Conservation (phyloP, 441 rosid genomes). For the Rhodomyrtus psidioides region DNA sequence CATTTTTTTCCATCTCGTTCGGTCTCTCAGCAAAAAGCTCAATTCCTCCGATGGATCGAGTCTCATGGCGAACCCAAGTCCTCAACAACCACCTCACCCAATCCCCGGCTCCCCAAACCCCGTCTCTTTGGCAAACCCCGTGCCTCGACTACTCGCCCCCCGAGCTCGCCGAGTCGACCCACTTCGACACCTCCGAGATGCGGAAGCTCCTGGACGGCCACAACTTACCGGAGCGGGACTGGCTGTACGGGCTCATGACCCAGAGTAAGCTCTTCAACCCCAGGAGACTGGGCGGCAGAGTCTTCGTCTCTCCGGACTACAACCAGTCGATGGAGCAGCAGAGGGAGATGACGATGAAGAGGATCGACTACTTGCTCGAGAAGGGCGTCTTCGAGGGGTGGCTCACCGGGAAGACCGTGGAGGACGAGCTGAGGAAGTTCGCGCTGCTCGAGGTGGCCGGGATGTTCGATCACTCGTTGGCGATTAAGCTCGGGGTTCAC, state of each 20-base stretch:
- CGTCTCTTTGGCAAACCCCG: constrained; percentile 21
- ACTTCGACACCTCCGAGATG: constrained; percentile 53
- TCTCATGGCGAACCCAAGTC: constrained; percentile 35
- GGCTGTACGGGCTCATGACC: constrained; percentile 62
- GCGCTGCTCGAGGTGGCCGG: constrained; percentile 47
- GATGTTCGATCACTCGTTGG: constrained; percentile 66
- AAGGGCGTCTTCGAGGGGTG: constrained; percentile 61
- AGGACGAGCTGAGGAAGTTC: constrained; percentile 48
- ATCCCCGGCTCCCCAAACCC: neutral
- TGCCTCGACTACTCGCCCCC: constrained; percentile 59
- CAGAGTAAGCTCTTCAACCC: constrained; percentile 72
- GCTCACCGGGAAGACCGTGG: constrained; percentile 50
- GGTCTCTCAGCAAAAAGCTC: neutral
- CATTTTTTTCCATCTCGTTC: neutral
- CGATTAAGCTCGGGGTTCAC: constrained; percentile 67
- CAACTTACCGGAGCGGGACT: constrained; percentile 53
- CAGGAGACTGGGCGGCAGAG: constrained; percentile 44
- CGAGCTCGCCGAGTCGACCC: constrained; percentile 41
- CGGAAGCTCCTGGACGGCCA: constrained; percentile 63
- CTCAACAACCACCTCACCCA: constrained; percentile 40
- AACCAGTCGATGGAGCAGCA: constrained; percentile 91
- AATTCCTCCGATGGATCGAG: constrained; percentile 25
- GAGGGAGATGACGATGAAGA: constrained; percentile 66
- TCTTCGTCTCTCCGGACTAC: constrained; percentile 60
- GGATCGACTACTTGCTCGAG: constrained; percentile 47